Evolutionary conservation across 495 filamentous ascomycete genomes (phyloP), one percentile per base, ranked within the genome.

Genomic region (Pyronema omphalodes): DNA sequence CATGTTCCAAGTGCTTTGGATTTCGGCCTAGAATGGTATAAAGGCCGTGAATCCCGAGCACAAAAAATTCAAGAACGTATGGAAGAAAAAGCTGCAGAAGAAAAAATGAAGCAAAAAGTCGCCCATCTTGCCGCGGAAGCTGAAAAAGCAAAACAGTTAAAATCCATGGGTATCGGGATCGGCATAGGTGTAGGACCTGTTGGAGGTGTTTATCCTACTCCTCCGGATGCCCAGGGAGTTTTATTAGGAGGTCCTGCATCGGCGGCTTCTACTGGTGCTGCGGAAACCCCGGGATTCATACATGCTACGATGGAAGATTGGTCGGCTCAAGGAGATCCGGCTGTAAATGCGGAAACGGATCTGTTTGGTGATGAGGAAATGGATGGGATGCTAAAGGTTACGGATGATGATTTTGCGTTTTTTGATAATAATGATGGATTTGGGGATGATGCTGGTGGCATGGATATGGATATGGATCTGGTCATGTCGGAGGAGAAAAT

Each of bases 331-430:
- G 23, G 23, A 29, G 23, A 29, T 29, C 23, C 23, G 1, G 23
- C 23, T 29, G 23, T 29, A 29, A 29, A 29, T 29, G 23, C 23
- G 52, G 51, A 65, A 65, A 49, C 62, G 1, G 62, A 61, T 48
- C 39, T 65, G 15, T 65, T 65, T 52, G 59, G 62, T 11, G 61
- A 56, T 1, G 61, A 64, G n/a, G 61, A 65, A 51, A 36, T 52
- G 39, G 62, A 65, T 54, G 58, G 55, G 15, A 61, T 64, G 46
- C 45, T 54, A 17, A 57, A 57, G 6, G 57, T 66, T 33, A 66
- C 63, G 3, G 63, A 66, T 9, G 56, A 62, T 18, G 63, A 66
- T 37, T 66, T 66, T 37, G 59, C 55, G 19, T 66, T 66, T 48
- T 66, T 66, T 56, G 63, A 66, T 19, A 46, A 45, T 34, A 39